phyloP scores from a whole-genome alignment of 352 stramenopile genomes.

The Globisporangium cystogenes region DNA sequence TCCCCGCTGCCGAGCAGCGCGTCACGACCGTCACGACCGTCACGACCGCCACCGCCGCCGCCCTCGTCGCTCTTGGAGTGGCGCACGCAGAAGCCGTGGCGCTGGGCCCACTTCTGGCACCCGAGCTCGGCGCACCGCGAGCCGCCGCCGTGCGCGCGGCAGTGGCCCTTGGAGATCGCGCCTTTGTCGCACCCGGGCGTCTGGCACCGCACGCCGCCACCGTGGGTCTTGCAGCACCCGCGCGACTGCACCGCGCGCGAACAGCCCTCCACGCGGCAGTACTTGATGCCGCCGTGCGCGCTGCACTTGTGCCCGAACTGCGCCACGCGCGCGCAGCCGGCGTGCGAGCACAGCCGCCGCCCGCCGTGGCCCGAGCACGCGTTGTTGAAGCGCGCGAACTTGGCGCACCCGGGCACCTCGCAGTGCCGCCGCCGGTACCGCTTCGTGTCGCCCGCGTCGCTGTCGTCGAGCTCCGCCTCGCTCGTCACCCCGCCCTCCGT shows the following conservation, averaged over 20 bases:
- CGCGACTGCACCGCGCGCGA: conserved; percentile 74
- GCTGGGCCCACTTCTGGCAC: conserved; percentile 75
- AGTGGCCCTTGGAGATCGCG: conserved; percentile 82
- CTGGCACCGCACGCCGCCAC: conserved; percentile 81
- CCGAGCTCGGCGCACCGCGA: conserved; percentile 60
- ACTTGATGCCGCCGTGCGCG: conserved; percentile 69
- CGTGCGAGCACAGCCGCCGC: conserved; percentile 60
- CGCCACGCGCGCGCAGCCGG: conserved; percentile 59
- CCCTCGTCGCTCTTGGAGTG: conserved; percentile 44
- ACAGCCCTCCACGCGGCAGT: conserved; percentile 65
- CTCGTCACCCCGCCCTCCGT: not conserved
- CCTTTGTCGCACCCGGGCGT: conserved; percentile 72
- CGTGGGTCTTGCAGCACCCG: conserved; percentile 84
- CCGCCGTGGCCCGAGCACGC: conserved; percentile 67
- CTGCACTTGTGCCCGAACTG: conserved; percentile 84
- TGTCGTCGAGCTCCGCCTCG: conserved; percentile 1
- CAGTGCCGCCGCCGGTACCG: conserved; percentile 61
- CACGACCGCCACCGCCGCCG: conserved; percentile 5
- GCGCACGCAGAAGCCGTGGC: conserved; percentile 64
- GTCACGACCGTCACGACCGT: too few species aligned
- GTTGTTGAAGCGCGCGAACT: conserved; percentile 81
- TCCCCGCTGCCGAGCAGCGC: too few species aligned
- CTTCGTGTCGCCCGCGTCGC: conserved; percentile 22
- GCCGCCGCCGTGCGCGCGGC: conserved; percentile 75
- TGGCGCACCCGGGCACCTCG: conserved; percentile 56